phyloP scores from a whole-genome alignment of 768 basidiomycete genomes.

The Mycena albidolilacea region DNA sequence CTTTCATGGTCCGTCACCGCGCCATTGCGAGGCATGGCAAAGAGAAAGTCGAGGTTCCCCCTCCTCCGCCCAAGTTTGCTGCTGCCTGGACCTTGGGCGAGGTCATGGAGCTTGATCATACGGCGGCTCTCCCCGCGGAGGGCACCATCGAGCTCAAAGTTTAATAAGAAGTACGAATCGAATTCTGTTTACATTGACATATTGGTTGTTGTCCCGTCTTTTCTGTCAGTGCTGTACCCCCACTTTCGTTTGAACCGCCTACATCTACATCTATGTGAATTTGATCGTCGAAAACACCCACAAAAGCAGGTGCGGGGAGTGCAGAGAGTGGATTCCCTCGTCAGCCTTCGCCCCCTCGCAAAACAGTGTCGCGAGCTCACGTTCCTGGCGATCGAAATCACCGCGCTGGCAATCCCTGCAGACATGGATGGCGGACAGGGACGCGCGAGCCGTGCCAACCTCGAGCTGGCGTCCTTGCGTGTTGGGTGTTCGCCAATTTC shows the following conservation, averaged over 20 bases:
- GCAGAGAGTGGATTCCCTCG: no score
- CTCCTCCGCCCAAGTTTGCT: conserved; percentile 8
- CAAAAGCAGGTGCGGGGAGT: no score
- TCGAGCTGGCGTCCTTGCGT: no score
- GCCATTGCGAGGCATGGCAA: conserved; percentile 11
- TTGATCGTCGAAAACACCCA: no score
- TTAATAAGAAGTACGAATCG: conserved; percentile 5
- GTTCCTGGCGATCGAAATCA: no score
- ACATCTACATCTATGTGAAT: no score
- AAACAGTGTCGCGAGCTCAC: no score
- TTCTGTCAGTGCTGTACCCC: conserved; percentile 2
- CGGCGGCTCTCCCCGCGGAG: background rate
- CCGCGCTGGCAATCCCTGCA: no score
- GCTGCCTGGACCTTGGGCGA: conserved; percentile 8
- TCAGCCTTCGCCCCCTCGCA: no score
- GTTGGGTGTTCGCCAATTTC: no score
- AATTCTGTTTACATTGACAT: conserved; percentile 1
- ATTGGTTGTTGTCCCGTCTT: background rate
- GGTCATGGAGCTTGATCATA: conserved; percentile 10
- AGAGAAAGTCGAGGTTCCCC: conserved; percentile 6
- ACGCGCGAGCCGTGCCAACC: no score
- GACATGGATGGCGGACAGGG: no score
- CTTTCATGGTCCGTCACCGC: conserved; percentile 8
- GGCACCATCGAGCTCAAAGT: conserved; percentile 9
- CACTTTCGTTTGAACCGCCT: background rate